Conservation (phyloP, 495 filamentous ascomycete genomes). For the Penicillium samsonianum region DNA sequence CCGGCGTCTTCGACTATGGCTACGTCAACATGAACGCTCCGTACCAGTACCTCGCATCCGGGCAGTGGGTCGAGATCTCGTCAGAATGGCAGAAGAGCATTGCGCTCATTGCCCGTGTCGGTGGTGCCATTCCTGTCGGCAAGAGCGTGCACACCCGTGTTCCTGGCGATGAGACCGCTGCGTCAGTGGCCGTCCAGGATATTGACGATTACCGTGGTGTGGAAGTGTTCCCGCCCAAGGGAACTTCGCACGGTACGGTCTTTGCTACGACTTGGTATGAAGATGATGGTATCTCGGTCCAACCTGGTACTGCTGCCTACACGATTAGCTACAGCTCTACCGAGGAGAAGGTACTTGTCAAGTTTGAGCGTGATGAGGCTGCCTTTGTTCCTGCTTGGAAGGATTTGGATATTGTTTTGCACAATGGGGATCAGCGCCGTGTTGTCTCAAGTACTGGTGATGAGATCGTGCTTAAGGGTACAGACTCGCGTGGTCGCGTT, state of each 20-base stretch:
- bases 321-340: slow-evolving; percentile 49
- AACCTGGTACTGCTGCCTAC: slow-evolving; percentile 44
- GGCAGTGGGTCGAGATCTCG: slow-evolving; percentile 60
- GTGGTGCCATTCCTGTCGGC: slow-evolving; percentile 59
- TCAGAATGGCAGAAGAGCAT: slow-evolving; percentile 62
- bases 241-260: slow-evolving; percentile 33
- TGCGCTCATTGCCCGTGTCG: slow-evolving; percentile 61
- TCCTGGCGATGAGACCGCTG: slow-evolving; percentile 55
- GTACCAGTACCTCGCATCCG: slow-evolving; percentile 57
- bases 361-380: slow-evolving; percentile 39
- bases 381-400: slow-evolving; percentile 54
- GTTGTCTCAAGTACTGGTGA: slow-evolving; percentile 40
- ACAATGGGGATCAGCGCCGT: slow-evolving; percentile 49
- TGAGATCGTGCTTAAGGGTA: slow-evolving; percentile 33
- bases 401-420: slow-evolving; percentile 53
- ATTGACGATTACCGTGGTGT: slow-evolving; percentile 62
- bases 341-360: slow-evolving; percentile 42
- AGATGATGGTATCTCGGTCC: slow-evolving; percentile 60
- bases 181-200: slow-evolving; percentile 50
- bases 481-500: slow-evolving; percentile 34
- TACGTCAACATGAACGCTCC: slow-evolving; percentile 64
- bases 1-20: slow-evolving; percentile 47
- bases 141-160: slow-evolving; percentile 57
- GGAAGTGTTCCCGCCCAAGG: slow-evolving; percentile 62
- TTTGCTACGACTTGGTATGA: slow-evolving; percentile 59